Conservation (phyloP, 2,329 filamentous ascomycete genomes). For the Scedosporium minutisporum region DNA sequence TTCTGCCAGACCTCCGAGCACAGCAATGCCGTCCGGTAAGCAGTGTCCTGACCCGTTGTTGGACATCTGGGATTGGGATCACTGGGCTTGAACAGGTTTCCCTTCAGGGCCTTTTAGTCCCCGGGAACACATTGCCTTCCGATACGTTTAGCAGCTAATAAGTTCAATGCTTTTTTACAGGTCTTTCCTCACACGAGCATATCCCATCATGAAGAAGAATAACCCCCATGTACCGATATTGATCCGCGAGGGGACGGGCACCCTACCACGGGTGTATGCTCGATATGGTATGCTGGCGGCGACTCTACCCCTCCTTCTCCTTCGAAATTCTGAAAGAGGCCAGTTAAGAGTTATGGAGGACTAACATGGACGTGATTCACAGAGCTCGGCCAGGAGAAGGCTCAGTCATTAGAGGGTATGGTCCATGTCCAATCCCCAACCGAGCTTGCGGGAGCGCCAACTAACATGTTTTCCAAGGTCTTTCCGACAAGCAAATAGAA, state of each 20-base stretch:
- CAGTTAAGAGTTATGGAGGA: not conserved
- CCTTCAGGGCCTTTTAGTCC: too few relatives aligned
- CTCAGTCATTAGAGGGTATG: constrained; percentile 42
- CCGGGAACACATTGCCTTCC: too few relatives aligned
- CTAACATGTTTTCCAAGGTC: constrained; percentile 20
- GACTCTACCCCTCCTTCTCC: too few relatives aligned
- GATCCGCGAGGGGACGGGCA: constrained; percentile 82
- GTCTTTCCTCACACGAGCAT: constrained; percentile 80
- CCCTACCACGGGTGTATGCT: constrained; percentile 77
- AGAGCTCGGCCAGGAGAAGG: constrained; percentile 50
- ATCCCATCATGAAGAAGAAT: constrained; percentile 99
- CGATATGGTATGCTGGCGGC: constrained; percentile 65
- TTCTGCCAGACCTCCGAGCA: constrained; percentile 92
- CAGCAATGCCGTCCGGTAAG: constrained; percentile 79
- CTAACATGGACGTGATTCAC: constrained; percentile 12
- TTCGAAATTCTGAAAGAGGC: not conserved
- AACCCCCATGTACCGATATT: constrained; percentile 91
- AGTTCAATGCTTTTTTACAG: constrained; percentile 34
- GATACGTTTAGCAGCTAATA: constrained; percentile 9
- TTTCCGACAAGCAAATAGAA: constrained; percentile 53
- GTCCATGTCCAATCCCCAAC: not conserved
- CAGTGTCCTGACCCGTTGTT: constrained; percentile 10
- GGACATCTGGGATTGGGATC: too few relatives aligned
- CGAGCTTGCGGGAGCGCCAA: not conserved
- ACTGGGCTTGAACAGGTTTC: too few relatives aligned